Evolutionary conservation across 1,284 basidiomycete species (phyloP).

Genomic region (Apiotrichum brassicae): DNA sequence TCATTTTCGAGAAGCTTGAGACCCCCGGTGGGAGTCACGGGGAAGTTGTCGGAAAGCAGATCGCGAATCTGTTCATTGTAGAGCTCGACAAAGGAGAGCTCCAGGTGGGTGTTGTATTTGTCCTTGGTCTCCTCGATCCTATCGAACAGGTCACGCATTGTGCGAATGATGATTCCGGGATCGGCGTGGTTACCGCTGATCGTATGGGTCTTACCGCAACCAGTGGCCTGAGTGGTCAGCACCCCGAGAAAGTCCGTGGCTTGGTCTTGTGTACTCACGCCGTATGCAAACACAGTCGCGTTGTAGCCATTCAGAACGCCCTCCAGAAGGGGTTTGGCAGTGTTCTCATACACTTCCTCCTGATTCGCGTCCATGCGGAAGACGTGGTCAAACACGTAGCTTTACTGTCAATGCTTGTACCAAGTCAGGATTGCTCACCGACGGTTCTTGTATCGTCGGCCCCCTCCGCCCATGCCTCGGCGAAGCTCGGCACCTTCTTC

Average conservation of each 20-base stretch:
- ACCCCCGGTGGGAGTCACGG: slow-evolving; percentile 63
- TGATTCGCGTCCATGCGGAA: slow-evolving; percentile 74
- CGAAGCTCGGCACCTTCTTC: slow-evolving; percentile 75
- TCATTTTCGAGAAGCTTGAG: slow-evolving; percentile 87
- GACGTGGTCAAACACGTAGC: slow-evolving; percentile 92
- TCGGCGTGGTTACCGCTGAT: slow-evolving; percentile 82
- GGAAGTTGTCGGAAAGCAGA: slow-evolving; percentile 65
- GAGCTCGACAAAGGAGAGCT: slow-evolving; percentile 91
- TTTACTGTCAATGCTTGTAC: slow-evolving; percentile 25
- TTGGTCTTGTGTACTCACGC: slow-evolving; percentile 55
- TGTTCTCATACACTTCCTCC: slow-evolving; percentile 75
- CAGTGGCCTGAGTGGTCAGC: slow-evolving; percentile 67
- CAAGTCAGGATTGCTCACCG: slow-evolving; percentile 34
- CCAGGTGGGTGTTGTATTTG: slow-evolving; percentile 74
- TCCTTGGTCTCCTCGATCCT: slow-evolving; percentile 75
- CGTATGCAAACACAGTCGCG: slow-evolving; percentile 94
- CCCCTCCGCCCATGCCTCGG: slow-evolving; percentile 56
- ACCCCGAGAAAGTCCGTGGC: background rate
- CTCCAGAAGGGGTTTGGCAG: slow-evolving; percentile 72
- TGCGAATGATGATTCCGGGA: slow-evolving; percentile 87
- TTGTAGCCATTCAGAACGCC: slow-evolving; percentile 90
- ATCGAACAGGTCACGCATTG: slow-evolving; percentile 93
- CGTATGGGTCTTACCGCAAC: slow-evolving; percentile 96
- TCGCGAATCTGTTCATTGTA: slow-evolving; percentile 99
- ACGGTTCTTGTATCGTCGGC: slow-evolving; percentile 83